Percentiles rank a stretch among this genome's conserved stretches.
These are phyloP conservation scores for Lodderomyces jiufengensis DNA, from an alignment of 1,139 yeast species.

Conservation along the genomic window DNA sequence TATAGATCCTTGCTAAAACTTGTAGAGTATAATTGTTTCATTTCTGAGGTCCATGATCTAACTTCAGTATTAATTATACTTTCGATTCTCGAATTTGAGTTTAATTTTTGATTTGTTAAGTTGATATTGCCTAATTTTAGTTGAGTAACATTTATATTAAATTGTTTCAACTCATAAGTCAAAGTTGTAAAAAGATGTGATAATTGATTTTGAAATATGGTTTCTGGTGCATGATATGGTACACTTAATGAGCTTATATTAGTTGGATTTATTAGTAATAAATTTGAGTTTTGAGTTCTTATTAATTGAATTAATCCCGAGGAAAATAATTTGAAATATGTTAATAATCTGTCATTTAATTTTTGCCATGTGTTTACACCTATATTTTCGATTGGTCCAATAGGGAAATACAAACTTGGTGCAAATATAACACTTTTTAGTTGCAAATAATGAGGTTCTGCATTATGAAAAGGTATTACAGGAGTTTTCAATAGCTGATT, in stretches of 20 bases:
- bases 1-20: constrained; percentile 34
- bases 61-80: constrained; percentile 37
- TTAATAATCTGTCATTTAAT: constrained; percentile 39
- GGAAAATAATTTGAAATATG: constrained; percentile 51
- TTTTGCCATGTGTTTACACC: constrained; percentile 51
- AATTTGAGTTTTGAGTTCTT: constrained; percentile 43
- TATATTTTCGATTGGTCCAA: constrained; percentile 67
- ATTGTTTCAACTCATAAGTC: constrained; percentile 39
- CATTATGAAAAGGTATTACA: constrained; percentile 50
- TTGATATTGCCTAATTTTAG: constrained; percentile 47
- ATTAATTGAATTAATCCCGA: constrained; percentile 58
- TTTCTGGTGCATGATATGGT: constrained; percentile 52
- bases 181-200: constrained; percentile 36
- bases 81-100: constrained; percentile 25
- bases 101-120: constrained; percentile 23
- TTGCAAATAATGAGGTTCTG: constrained; percentile 47
- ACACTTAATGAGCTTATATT: constrained; percentile 40
- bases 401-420: constrained; percentile 63
- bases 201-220: constrained; percentile 36
- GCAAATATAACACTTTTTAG: constrained; percentile 60
- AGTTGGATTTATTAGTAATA: constrained; percentile 43
- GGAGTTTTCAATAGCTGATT: constrained; percentile 36
- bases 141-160: constrained; percentile 43
- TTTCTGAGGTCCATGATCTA: constrained; percentile 40
- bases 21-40: constrained; percentile 33